These are phyloP conservation scores for Erythrophleum ivorense DNA, from an alignment of 331 rosid genomes.

Conservation along the genomic window DNA sequence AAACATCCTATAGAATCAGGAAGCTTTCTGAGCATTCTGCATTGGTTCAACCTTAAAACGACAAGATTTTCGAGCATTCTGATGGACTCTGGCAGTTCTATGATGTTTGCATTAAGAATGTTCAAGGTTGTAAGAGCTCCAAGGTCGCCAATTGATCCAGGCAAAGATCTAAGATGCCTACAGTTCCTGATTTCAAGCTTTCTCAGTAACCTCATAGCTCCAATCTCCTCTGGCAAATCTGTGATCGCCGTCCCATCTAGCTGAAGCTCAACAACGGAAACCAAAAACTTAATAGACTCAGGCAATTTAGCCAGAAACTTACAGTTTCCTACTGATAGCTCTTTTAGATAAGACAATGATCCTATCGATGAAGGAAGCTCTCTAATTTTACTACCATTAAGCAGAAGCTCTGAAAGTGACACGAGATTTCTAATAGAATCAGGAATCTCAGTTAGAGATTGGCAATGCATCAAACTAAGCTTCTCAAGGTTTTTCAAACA, in stretches of 20 bases:
- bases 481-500: conserved; percentile 62
- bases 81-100: conserved; percentile 56
- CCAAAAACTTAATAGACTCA: conserved; percentile 43
- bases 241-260: conserved; percentile 50
- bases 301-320: conserved; percentile 50
- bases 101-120: conserved; percentile 45
- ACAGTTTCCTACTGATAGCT: conserved; percentile 47
- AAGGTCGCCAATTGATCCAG: conserved; percentile 59
- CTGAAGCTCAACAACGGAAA: conserved; percentile 49
- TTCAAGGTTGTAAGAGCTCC: conserved; percentile 49
- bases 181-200: conserved; percentile 58
- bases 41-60: conserved; percentile 45
- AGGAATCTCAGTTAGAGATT: conserved; percentile 54
- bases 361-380: conserved; percentile 63
- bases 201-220: conserved; percentile 55
- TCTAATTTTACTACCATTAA: conserved; percentile 38
- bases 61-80: conserved; percentile 61
- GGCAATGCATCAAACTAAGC: conserved; percentile 52
- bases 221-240: conserved; percentile 57
- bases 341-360: conserved; percentile 49
- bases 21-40: conserved; percentile 54
- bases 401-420: conserved; percentile 41
- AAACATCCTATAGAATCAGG: conserved; percentile 62
- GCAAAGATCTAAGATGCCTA: conserved; percentile 51
- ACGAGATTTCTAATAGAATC: conserved; percentile 52